phyloP scores from a whole-genome alignment of 371 early-diverging fungal species.

The Mucor mucedo region DNA sequence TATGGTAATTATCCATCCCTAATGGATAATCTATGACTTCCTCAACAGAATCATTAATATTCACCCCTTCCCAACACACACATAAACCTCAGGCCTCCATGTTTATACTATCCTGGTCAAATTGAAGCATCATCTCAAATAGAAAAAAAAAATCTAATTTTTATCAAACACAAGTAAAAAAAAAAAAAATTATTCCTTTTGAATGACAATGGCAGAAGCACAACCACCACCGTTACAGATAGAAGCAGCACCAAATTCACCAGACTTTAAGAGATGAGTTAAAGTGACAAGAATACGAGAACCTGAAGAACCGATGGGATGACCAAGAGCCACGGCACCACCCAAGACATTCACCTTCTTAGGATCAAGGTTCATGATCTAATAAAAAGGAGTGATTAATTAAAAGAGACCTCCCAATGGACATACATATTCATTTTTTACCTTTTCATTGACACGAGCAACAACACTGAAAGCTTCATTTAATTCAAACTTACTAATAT shows the following conservation, averaged over 20 bases:
- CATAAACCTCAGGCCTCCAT: too few relatives aligned
- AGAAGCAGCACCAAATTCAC: constrained; percentile 84
- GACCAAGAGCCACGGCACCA: constrained; percentile 93
- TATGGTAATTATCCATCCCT: too few relatives aligned
- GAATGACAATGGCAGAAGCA: constrained; percentile 84
- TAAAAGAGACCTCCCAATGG: too few relatives aligned
- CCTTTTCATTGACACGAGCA: constrained; percentile 78
- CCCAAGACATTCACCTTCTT: constrained; percentile 85
- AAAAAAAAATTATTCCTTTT: constrained; percentile 64
- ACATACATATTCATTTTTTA: background rate
- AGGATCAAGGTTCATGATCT: constrained; percentile 72
- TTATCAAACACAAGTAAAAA: too few relatives aligned
- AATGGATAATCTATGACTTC: too few relatives aligned
- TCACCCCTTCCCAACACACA: too few relatives aligned
- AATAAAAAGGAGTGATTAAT: constrained; percentile 26
- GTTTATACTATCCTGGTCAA: too few relatives aligned
- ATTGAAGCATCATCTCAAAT: too few relatives aligned
- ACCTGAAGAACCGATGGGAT: constrained; percentile 94
- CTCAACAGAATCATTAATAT: too few relatives aligned
- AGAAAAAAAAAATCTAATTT: too few relatives aligned
- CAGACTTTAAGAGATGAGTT: constrained; percentile 77
- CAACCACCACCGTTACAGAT: constrained; percentile 96
- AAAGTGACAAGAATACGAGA: constrained; percentile 89
- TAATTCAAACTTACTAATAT: constrained; percentile 85
- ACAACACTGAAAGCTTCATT: constrained; percentile 97